Percentiles rank a stretch among this genome's conserved stretches.
These are phyloP conservation scores for Alternaria sp. DNA, from an alignment of 2,329 filamentous ascomycete genomes.

Conservation along the genomic window DNA sequence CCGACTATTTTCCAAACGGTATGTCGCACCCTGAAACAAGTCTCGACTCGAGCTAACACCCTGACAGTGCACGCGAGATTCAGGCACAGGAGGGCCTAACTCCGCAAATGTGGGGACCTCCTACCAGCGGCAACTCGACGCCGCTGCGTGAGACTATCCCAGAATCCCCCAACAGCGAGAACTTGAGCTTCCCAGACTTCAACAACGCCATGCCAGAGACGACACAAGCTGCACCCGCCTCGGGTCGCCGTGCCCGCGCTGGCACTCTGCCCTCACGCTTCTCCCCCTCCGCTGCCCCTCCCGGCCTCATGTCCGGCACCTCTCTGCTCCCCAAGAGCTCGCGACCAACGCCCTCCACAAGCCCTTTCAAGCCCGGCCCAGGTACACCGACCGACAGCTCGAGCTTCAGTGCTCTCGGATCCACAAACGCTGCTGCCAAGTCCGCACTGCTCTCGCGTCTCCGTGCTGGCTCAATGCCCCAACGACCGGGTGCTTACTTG, in stretches of 20 bases:
- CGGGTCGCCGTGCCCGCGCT: conserved; percentile 82
- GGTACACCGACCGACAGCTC: conserved; percentile 49
- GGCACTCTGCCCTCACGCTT: conserved; percentile 97
- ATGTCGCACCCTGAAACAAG: conserved; percentile 55
- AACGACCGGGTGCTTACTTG: conserved; percentile 73
- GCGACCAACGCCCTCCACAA: conserved; percentile 84
- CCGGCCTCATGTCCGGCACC: conserved; percentile 61
- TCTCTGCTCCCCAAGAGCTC: conserved; percentile 77
- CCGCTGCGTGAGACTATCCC: conserved; percentile 96
- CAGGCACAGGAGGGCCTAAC: conserved; percentile 92
- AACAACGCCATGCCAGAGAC: conserved; percentile 74
- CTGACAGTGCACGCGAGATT: conserved; percentile 84
- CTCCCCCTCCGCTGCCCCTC: conserved; percentile 75
- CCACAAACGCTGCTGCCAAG: conserved; percentile 62
- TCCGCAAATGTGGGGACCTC: conserved; percentile 84
- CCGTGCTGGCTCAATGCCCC: conserved; percentile 92
- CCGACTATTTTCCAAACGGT: conserved; percentile 93
- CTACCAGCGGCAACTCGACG: conserved; percentile 94
- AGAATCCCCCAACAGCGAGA: conserved; percentile 90
- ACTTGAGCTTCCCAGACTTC: conserved; percentile 94
- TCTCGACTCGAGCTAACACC: conserved; percentile 40
- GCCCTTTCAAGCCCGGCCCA: conserved; percentile 78
- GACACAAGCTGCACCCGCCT: conserved; percentile 62
- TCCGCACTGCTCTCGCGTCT: conserved; percentile 83
- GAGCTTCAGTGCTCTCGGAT: conserved; percentile 56